Conservation (phyloP, 148 eudicot species). For the Nepenthes mirabilis region DNA sequence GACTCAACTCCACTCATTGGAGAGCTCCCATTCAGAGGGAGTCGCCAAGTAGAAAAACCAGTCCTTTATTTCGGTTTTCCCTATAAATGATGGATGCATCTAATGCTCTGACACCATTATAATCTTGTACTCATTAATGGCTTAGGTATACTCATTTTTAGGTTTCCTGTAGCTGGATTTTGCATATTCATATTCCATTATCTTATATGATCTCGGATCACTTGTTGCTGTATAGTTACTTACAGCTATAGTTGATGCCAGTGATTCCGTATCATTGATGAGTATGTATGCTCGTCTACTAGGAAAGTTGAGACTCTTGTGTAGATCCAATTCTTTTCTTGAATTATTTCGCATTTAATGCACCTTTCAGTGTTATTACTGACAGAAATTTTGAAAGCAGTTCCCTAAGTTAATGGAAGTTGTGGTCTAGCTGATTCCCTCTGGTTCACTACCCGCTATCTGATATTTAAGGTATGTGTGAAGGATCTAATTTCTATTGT, state of each 20-base stretch:
- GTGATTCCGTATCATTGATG: slow-evolving; percentile 83
- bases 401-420: slow-evolving; percentile 70
- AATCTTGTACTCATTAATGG: too few relatives aligned
- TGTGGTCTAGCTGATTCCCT: slow-evolving; percentile 65
- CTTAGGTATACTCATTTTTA: too few relatives aligned
- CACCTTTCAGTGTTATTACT: not conserved
- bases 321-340: not conserved
- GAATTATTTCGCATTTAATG: not conserved
- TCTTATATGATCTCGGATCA: slow-evolving; percentile 48
- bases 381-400: slow-evolving; percentile 13
- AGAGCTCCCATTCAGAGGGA: too few relatives aligned
- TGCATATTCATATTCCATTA: slow-evolving; percentile 33
- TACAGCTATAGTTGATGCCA: slow-evolving; percentile 50
- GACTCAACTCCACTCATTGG: too few relatives aligned
- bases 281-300: not conserved
- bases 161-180: slow-evolving; percentile 42
- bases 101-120: too few relatives aligned
- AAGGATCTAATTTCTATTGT: not conserved
- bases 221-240: slow-evolving; percentile 47
- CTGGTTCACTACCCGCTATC: slow-evolving; percentile 77
- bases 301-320: not conserved
- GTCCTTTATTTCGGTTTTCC: too few relatives aligned
- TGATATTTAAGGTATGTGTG: slow-evolving; percentile 58
- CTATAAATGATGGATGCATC: too few relatives aligned
- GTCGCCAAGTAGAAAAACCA: too few relatives aligned